Conservation (phyloP, 2,329 filamentous ascomycete species). For the Stylonectria norvegica region DNA sequence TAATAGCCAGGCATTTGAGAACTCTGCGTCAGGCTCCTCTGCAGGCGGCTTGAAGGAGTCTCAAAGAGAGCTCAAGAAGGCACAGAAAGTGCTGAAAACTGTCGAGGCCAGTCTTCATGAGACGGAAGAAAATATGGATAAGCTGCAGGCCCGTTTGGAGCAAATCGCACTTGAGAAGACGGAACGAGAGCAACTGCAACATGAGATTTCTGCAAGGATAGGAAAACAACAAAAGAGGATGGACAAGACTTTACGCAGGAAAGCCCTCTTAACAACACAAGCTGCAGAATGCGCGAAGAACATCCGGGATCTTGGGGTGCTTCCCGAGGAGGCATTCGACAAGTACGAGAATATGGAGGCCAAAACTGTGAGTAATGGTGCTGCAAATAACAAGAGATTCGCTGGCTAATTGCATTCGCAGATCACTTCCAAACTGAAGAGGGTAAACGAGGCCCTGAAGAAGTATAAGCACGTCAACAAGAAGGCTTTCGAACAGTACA, state of each 20-base stretch:
- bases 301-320: constrained; percentile 86
- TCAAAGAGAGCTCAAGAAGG: constrained; percentile 76
- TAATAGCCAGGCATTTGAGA: constrained; percentile 70
- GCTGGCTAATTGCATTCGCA: constrained; percentile 26
- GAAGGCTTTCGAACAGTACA: constrained; percentile 98
- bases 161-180: constrained; percentile 54
- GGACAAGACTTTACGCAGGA: constrained; percentile 88
- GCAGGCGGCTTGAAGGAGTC: constrained; percentile 70
- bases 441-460: constrained; percentile 88
- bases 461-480: constrained; percentile 99
- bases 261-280: constrained; percentile 72
- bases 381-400: background rate
- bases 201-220: constrained; percentile 73
- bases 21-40: constrained; percentile 54
- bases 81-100: constrained; percentile 63
- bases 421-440: constrained; percentile 71
- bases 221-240: constrained; percentile 84
- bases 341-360: constrained; percentile 83
- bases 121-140: constrained; percentile 68
- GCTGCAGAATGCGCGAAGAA: constrained; percentile 79
- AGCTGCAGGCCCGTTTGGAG: constrained; percentile 47
- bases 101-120: constrained; percentile 68
- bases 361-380: constrained; percentile 57
- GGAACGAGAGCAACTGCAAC: constrained; percentile 67
- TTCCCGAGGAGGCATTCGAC: constrained; percentile 90